Conservation (phyloP, 2,329 filamentous ascomycete species). For the Magnaporthales sp. region DNA sequence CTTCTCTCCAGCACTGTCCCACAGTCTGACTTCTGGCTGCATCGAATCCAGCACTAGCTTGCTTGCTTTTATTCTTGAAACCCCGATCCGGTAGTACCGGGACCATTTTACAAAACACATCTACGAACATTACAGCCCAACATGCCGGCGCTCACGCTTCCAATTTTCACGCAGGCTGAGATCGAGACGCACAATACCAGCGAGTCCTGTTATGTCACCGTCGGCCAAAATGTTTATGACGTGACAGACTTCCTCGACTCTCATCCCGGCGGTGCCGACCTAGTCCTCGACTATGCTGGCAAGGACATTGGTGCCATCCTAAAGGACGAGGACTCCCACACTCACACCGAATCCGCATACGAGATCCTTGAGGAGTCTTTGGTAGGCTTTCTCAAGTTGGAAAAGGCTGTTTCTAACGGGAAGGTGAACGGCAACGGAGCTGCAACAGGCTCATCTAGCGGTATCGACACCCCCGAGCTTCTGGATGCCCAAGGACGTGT, state of each 20-base stretch:
- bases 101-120: neutral
- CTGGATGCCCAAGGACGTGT: constrained; percentile 18
- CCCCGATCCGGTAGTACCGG: neutral
- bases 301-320: constrained; percentile 79
- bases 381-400: constrained; percentile 67
- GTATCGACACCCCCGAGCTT: constrained; percentile 26
- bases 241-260: constrained; percentile 83
- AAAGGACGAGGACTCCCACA: constrained; percentile 73
- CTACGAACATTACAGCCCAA: constrained; percentile 6
- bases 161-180: constrained; percentile 73
- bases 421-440: constrained; percentile 26
- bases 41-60: neutral
- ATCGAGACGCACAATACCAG: constrained; percentile 70
- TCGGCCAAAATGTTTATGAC: constrained; percentile 89
- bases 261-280: constrained; percentile 82
- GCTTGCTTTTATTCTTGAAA: neutral
- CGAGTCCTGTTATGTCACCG: constrained; percentile 86
- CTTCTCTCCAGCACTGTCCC: neutral
- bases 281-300: constrained; percentile 84
- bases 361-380: constrained; percentile 85
- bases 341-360: constrained; percentile 88
- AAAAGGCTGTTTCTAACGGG: constrained; percentile 31
- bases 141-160: constrained; percentile 77
- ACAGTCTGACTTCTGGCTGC: neutral
- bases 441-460: constrained; percentile 21